Base-by-base conservation (phyloP, 2,329 filamentous ascomycete genomes). In the Exophiala xenobiotica region DNA sequence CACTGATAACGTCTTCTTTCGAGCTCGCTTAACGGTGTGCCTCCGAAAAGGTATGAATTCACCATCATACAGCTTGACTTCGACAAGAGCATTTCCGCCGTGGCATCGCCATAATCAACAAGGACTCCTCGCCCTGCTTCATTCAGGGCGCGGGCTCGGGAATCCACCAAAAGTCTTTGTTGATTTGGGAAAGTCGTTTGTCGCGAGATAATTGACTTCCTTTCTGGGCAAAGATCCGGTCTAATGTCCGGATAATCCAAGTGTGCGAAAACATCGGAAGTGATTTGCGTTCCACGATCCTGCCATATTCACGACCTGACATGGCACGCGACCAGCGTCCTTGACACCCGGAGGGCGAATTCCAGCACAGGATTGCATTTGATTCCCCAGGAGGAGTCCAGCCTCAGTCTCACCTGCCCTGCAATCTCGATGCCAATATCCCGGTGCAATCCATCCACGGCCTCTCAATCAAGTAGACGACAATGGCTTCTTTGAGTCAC, bases 1-100 rank as follows among this genome's bases (percentile, higher is more conserved):
- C 37, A 43, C 27, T 18, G 26, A 33, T 45, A 45, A 14, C 48
- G 39, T 14, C 48, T 29, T 24, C 27, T 23, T 20, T 50, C 40
- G 20, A 44, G 44, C 4, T 39, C 23, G 40, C 27, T 40, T 18
- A 41, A 26, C 12, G 35, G 49, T 7, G 14, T 26, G 33, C 70
- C 68, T 56, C 58, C 61, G 54, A 79, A 78, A 41, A 74, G 73
- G 60, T 81, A 78, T 0, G 77, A n/a, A 78, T 57, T 81, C 78
- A 2, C 73, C 75, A 2, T 72, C 65, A 24, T 75, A 73, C 22
- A 77, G 14, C n/a, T 22, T 39, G 6, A 11, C 37, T 19, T 38
- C 18, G 37, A 39, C 16, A 8, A 81, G 65, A 1, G 78, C 61
- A 22, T 78, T 70, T 19, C 63, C 66, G 11, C 61, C 58, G 64